Conservation (phyloP, 139 green algal species). For the Ettlia oleoabundans region DNA sequence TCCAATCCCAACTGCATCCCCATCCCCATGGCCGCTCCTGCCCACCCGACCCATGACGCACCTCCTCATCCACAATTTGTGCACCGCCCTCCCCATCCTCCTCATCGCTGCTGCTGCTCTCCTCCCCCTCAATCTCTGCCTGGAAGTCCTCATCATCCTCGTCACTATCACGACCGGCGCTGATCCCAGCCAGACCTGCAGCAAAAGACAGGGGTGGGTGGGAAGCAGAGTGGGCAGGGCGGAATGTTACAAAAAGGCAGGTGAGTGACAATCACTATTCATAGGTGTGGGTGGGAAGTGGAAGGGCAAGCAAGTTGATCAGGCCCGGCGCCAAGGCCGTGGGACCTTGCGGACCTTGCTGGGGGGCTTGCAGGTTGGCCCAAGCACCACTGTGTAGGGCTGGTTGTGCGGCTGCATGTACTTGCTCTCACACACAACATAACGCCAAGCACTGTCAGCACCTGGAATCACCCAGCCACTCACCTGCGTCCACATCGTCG, state of each 20-base stretch:
- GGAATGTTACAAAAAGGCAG: no score
- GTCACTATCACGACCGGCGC: conserved; percentile 42
- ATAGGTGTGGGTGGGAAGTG: no score
- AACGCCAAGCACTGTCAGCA: not conserved
- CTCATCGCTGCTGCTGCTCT: conserved; percentile 29
- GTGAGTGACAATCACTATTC: no score
- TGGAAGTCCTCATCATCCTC: conserved; percentile 70
- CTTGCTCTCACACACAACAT: no score
- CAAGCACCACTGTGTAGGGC: not conserved
- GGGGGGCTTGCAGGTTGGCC: no score
- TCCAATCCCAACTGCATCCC: not conserved
- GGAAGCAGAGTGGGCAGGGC: no score
- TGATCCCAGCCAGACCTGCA: conserved; percentile 21
- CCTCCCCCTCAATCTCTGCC: conserved; percentile 46
- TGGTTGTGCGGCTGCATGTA: not conserved
- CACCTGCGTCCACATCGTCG: conserved; percentile 73
- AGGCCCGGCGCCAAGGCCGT: no score
- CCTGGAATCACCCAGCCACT: not conserved
- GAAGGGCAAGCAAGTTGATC: no score
- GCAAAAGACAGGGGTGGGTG: not conserved
- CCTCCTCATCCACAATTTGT: conserved; percentile 62
- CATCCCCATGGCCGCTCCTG: not conserved
- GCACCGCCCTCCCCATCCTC: conserved; percentile 45
- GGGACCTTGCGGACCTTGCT: no score
- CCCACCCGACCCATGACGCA: not conserved